Evolutionary conservation across 2,329 filamentous ascomycete genomes (phyloP).

Genomic region (Beauveria varroae): DNA sequence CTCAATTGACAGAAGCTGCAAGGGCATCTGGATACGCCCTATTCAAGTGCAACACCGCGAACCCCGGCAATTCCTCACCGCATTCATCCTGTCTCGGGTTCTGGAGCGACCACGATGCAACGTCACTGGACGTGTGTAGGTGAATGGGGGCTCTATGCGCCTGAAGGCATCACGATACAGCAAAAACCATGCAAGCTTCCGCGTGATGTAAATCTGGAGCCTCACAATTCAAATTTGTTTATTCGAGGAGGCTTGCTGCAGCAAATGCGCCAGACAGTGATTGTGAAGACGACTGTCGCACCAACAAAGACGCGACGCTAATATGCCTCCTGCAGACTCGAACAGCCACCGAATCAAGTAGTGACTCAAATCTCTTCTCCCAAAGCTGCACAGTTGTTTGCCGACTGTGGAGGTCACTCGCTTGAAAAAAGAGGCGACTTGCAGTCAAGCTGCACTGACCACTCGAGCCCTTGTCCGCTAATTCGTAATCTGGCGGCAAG

Average conservation of each 20-base stretch:
- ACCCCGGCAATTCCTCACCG: background rate
- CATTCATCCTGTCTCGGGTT: constrained; percentile 4
- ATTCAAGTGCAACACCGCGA: background rate
- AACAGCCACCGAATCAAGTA: background rate
- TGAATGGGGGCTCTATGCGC: background rate
- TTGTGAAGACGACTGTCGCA: background rate
- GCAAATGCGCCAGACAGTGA: background rate
- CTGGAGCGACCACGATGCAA: background rate
- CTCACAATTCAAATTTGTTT: background rate
- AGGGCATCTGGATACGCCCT: background rate
- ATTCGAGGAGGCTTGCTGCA: background rate
- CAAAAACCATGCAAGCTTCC: background rate
- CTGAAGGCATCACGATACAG: background rate
- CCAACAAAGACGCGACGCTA: background rate
- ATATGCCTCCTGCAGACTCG: background rate
- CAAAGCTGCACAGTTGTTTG: background rate
- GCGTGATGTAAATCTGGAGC: background rate
- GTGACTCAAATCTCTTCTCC: background rate
- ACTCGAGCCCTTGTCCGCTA: background rate
- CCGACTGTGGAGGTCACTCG: background rate
- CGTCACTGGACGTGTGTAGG: background rate
- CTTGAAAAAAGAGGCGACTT: background rate
- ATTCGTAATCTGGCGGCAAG: background rate
- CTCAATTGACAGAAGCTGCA: background rate
- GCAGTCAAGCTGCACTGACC: background rate